Evolutionary conservation across 768 basidiomycete genomes (phyloP), one percentile per base, ranked within the genome.

Genomic region (Podaxis sp.): DNA sequence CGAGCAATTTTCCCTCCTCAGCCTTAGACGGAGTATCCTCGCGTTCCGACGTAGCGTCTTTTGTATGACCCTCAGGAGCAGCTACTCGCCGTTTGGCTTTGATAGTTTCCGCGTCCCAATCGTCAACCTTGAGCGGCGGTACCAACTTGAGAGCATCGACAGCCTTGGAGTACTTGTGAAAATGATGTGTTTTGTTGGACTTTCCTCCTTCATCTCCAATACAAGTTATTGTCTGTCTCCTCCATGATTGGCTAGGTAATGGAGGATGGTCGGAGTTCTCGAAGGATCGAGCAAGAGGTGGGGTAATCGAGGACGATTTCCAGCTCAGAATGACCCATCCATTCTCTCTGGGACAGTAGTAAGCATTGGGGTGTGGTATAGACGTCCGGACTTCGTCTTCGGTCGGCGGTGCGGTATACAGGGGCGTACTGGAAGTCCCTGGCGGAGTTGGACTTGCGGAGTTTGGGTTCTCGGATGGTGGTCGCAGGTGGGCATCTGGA

Each of bases 271-370:
- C 65, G 44, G 74, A 75, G 30, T 71, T 71, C 24, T 77, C 71
- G 66, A 86, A 90, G 4, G 85, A 84, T 48, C 73, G 75, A 17
- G 86, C 81, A 22, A 91, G 78, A 5, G 87, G 85, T 2, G 89
- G 90, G 8, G 83, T 70, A 40, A 87, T 78, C 20, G 80, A 77
- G 12, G 89, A 87, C 13, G 83, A 82, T 65, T 85, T 86, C 87
- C 89, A 90, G 41, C 77, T 79, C 15, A 93, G 77, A 41, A 94
- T 81, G 37, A 92, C 84, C 92, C 92, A 95, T 5, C 88, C 88
- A 66, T 93, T 90, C 61, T 93, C 89, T 70, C 85, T 87, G 24
- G 86, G 84, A 69, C 91, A 94, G 70, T 90, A 95, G 71, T 91
- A 91, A 13, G 90, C 91, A 66, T 90, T 85, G 4, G 92, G 87